Percentiles rank a stretch among this genome's conserved stretches.
phyloP scores from a whole-genome alignment of 495 filamentous ascomycete species.

The Tuber brumale region DNA sequence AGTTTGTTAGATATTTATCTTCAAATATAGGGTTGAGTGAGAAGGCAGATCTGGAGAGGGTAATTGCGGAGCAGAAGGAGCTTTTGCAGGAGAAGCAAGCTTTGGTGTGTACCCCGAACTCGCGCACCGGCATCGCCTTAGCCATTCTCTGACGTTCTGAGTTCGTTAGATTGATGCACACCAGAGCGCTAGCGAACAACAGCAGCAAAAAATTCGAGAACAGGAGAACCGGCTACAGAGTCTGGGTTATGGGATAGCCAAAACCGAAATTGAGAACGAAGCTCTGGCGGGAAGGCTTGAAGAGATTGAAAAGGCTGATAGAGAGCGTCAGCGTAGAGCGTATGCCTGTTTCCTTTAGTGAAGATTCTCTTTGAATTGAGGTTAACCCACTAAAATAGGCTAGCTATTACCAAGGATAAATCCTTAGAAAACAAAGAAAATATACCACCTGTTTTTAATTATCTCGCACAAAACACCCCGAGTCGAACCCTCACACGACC shows the following conservation, averaged over 20 bases:
- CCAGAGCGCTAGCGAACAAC: conserved; percentile 12
- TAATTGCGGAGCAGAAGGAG: conserved; percentile 18
- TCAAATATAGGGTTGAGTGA: conserved; percentile 19
- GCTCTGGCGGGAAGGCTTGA: conserved; percentile 6
- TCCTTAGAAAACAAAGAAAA: conserved; percentile 26
- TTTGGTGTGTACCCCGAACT: conserved; percentile 1
- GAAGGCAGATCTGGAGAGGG: conserved; percentile 19
- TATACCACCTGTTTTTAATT: conserved; percentile 25
- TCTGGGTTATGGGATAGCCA: conserved; percentile 17
- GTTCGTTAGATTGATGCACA: conserved; percentile 7
- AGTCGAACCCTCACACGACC: conserved; percentile 13
- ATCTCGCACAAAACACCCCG: conserved; percentile 12
- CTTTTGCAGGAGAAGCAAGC: conserved; percentile 20
- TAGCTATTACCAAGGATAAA: conserved; percentile 6
- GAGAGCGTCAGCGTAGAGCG: conserved; percentile 15
- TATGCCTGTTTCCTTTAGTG: conserved; percentile 4
- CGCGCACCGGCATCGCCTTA: neutral
- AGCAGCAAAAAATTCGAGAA: conserved; percentile 23
- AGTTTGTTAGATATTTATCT: conserved; percentile 2
- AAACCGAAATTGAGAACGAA: conserved; percentile 19
- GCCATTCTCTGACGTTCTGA: neutral
- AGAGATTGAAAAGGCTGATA: conserved; percentile 4
- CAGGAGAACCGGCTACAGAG: conserved; percentile 24
- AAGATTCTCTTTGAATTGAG: neutral
- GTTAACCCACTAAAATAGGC: conserved; percentile 18